These are phyloP conservation scores for Pestalotiopsis sp. DNA, from an alignment of 2,329 filamentous ascomycete species.

Conservation along the genomic window DNA sequence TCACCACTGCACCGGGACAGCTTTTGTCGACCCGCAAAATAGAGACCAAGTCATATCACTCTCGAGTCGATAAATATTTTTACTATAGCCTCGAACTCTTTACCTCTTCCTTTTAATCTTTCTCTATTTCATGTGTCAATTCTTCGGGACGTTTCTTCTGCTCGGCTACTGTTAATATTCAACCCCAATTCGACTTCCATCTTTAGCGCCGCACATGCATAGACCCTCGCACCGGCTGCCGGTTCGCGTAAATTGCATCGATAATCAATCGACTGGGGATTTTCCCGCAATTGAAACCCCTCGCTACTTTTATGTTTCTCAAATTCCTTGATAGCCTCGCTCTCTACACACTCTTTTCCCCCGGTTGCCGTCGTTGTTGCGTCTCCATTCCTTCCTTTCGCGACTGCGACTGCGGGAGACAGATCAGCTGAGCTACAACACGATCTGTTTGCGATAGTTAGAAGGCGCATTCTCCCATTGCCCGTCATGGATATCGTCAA, in stretches of 20 bases:
- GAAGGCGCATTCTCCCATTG: not conserved
- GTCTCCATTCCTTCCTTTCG: not conserved
- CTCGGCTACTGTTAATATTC: not conserved
- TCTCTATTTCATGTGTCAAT: no score
- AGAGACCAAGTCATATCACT: not conserved
- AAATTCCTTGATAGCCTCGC: not conserved
- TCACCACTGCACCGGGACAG: not conserved
- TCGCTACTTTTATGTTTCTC: not conserved
- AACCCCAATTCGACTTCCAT: not conserved
- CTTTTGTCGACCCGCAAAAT: not conserved
- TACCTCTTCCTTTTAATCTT: no score
- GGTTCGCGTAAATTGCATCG: not conserved
- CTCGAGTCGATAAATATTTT: not conserved
- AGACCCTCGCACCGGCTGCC: not conserved
- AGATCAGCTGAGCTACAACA: not conserved
- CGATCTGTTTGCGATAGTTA: not conserved
- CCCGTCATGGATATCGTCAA: slow-evolving; percentile 84
- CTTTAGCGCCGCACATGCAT: not conserved
- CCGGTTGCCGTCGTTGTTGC: not conserved
- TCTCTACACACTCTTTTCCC: not conserved
- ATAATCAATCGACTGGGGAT: not conserved
- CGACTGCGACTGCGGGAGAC: not conserved
- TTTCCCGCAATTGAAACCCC: not conserved
- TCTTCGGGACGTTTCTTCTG: not conserved
- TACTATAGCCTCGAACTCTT: not conserved